A percentile compares a stretch with the other conserved stretches of the same genome.
Evolutionary conservation across 2,329 filamentous ascomycete species (phyloP).

Genomic region (Dothistroma septosporum): DNA sequence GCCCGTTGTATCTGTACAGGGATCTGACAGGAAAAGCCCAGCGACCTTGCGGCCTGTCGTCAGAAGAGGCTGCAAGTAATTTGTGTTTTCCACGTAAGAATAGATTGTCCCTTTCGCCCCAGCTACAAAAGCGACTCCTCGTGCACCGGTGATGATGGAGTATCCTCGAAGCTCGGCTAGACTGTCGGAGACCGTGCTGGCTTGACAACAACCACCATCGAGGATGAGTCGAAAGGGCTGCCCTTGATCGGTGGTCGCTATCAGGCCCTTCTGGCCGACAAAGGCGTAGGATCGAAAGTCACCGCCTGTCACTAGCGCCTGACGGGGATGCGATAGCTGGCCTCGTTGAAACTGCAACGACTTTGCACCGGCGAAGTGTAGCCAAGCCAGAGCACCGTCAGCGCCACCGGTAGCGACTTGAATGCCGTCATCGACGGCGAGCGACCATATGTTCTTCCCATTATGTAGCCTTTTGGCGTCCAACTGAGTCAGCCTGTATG

Average conservation of each 20-base stretch:
- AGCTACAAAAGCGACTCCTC: conserved; percentile 43
- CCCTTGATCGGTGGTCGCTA: conserved; percentile 58
- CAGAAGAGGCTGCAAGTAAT: conserved; percentile 27
- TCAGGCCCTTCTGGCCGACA: conserved; percentile 49
- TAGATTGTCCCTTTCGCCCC: conserved; percentile 45
- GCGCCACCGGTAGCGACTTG: conserved; percentile 69
- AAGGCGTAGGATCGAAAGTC: conserved; percentile 62
- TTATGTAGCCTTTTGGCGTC: conserved; percentile 62
- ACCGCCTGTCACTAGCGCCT: conserved; percentile 29
- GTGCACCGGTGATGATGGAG: conserved; percentile 43
- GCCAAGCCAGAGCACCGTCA: conserved; percentile 59
- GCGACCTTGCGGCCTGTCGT: conserved; percentile 38
- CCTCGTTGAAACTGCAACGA: neutral
- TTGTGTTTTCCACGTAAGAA: conserved; percentile 30
- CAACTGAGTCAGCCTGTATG: conserved; percentile 48
- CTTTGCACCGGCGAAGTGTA: conserved; percentile 6
- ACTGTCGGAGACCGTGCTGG: neutral
- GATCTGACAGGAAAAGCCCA: conserved; percentile 35
- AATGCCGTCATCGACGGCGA: conserved; percentile 38
- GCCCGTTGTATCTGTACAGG: conserved; percentile 1
- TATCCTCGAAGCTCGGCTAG: conserved; percentile 44
- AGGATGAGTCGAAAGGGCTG: conserved; percentile 46
- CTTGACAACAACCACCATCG: neutral
- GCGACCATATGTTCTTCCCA: conserved; percentile 90
- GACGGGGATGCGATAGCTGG: neutral